Conservation (phyloP, 2,329 filamentous ascomycete genomes). For the Colletotrichum ledebouriae region DNA sequence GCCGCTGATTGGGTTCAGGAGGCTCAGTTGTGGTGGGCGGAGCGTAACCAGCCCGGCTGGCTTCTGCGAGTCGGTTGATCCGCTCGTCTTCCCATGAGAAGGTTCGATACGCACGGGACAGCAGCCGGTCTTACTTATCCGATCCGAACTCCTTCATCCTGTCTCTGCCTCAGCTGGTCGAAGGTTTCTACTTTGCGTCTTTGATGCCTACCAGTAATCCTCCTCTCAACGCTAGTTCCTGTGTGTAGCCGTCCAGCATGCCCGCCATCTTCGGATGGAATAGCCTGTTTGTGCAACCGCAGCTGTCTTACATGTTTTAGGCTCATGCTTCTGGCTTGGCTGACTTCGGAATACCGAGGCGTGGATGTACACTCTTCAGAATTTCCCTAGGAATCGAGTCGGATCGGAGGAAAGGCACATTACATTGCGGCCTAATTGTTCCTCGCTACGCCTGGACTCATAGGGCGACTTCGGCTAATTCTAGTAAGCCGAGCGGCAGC, state of each 20-base stretch:
- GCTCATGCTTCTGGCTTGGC: conserved; percentile 18
- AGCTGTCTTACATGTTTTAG: conserved; percentile 32
- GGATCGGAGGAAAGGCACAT: neutral
- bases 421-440: neutral
- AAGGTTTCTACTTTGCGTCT: conserved; percentile 27
- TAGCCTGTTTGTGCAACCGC: conserved; percentile 20
- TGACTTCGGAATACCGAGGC: conserved; percentile 1
- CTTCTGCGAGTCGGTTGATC: conserved; percentile 22
- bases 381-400: neutral
- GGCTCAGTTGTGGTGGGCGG: neutral
- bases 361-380: neutral
- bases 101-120: conserved; percentile 31
- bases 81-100: conserved; percentile 14
- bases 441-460: neutral
- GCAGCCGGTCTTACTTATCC: conserved; percentile 35
- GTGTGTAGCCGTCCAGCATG: conserved; percentile 27
- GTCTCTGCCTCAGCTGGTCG: conserved; percentile 12
- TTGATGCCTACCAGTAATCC: conserved; percentile 14
- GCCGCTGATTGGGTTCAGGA: conserved; percentile 1
- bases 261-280: conserved; percentile 30
- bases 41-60: conserved; percentile 25
- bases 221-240: conserved; percentile 12
- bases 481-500: conserved; percentile 9
- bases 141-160: conserved; percentile 27
- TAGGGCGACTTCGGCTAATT: neutral